Evolutionary conservation across 75 land plant species (phyloP).

Genomic region (Larix kaempferi): DNA sequence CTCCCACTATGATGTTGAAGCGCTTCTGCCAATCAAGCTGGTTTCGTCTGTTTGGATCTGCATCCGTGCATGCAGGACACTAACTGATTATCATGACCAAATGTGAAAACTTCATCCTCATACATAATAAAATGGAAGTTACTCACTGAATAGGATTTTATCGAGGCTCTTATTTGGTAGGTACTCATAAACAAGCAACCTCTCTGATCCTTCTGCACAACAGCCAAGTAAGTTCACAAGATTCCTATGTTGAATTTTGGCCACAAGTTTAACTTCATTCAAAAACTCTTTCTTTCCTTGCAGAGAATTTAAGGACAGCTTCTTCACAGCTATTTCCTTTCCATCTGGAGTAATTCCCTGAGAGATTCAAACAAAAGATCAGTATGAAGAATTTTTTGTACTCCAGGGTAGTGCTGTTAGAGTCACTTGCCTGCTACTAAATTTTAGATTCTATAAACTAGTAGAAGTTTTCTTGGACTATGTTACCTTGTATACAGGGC

Average conservation of each 20-base stretch:
- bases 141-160: too few relatives aligned
- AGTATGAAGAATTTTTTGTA: background rate
- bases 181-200: too few relatives aligned
- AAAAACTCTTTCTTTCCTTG: background rate
- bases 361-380: background rate
- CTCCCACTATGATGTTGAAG: conserved; percentile 26
- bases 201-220: too few relatives aligned
- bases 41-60: too few relatives aligned
- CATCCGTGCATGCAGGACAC: too few relatives aligned
- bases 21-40: background rate
- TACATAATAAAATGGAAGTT: too few relatives aligned
- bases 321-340: background rate
- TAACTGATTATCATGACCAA: too few relatives aligned
- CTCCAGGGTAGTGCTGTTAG: background rate
- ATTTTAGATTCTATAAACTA: background rate
- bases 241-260: too few relatives aligned
- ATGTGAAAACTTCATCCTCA: too few relatives aligned
- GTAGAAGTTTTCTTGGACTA: background rate
- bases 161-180: too few relatives aligned
- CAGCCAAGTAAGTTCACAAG: too few relatives aligned
- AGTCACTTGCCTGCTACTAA: background rate
- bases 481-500: background rate
- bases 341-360: background rate
- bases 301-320: background rate
- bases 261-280: background rate